Evolutionary conservation across 1,284 basidiomycete species (phyloP), one percentile per base, ranked within the genome.

Genomic region (Boletellus deceptivus): DNA sequence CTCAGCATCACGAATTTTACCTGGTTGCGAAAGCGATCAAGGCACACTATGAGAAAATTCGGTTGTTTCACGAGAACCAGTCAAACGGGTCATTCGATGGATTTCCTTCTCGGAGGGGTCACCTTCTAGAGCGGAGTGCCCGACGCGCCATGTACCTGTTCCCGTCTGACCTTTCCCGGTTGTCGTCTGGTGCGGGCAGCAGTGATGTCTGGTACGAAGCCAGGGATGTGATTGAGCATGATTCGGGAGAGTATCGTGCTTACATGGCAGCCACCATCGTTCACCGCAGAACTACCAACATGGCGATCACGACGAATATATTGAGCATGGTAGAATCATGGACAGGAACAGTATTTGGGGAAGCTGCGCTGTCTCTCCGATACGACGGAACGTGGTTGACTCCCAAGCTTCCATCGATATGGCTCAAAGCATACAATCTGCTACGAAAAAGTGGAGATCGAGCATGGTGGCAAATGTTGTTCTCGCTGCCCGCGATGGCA

Each of bases 401-500:
- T 2, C 54, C 54, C 3, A 4, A 58, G 45, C 51, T 58, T 46
- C 49, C 47, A 22, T 20, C 43, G 41, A 56, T 52, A 48, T 74
- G 67, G 58, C 52, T 74, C 18, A 52, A 57, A 6, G 48, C 69
- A 3, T 73, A 72, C 35, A 52, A 69, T 35, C 46, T 58, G 5
- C 68, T 65, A 35, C 67, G 64, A 22, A 14, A 33, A 20, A 16
- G 38, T 3, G 51, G 53, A 31, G 17, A 13, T 20, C 20, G 20
- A 37, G 41, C 55, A 27, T 56, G 49, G 29, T 66, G 58, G 18
- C 50, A 56, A 13, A 27, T 73, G 18, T 49, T 58, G n/a, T 72
- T 71, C 51, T 63, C 62, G 20, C 59, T 69, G 4, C 54, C 67
- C 20, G 59, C 63, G 0, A 55, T 70, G 51, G 61, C 53, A 31